Evolutionary conservation across 345 rosid genomes (phyloP), one percentile per base, ranked within the genome.

Genomic region (Aquilaria yunnanensis): DNA sequence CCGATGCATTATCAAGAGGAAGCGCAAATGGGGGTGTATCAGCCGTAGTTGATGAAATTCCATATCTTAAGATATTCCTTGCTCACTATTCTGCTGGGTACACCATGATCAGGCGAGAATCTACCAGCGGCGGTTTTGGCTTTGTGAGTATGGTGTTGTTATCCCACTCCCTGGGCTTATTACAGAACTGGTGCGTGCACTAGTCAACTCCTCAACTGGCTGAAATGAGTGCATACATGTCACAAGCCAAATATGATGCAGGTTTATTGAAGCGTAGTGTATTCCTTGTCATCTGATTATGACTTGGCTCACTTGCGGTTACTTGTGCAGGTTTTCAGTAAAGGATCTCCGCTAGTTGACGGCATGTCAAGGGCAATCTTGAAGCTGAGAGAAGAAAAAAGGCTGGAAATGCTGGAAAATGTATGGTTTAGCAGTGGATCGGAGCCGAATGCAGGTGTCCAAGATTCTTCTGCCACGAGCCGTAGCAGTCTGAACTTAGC

Each of bases 21-120:
- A 61, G 56, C n/a, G n/a, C 14, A 32, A 50, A 61, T 16, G 47
- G 67, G 9, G 51, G 59, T 6, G 67, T 32, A 10, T 23, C 54
- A 4, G 53, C 60, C 6, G 10, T 54, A 43, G 14, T 64, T n/a
- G 54, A 64, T 31, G 67, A 54, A 64, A 55, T 64, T 30, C 67
- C 67, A 16, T 54, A 64, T 45, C 6, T 64, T 31, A 46, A 64
- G 48, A 14, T 64, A 30, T 54, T 54, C 47, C 53, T 64, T 54
- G 14, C 53, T 5, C 43, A 54, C 29, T 64, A 64, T 10, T 23
- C 52, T 3, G 23, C 51, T 9, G 47, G 11, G 32, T 64, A 55
- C 33, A 47, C 60, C 60, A 64, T 45, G 53, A 23, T 54, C 3
- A 52, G 10, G 9, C 34, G 13, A 11, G 32, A 6, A 9, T n/a